Evolutionary conservation across 805 yeast genomes (phyloP).

Genomic region (Barnettozyma sucrosica): DNA sequence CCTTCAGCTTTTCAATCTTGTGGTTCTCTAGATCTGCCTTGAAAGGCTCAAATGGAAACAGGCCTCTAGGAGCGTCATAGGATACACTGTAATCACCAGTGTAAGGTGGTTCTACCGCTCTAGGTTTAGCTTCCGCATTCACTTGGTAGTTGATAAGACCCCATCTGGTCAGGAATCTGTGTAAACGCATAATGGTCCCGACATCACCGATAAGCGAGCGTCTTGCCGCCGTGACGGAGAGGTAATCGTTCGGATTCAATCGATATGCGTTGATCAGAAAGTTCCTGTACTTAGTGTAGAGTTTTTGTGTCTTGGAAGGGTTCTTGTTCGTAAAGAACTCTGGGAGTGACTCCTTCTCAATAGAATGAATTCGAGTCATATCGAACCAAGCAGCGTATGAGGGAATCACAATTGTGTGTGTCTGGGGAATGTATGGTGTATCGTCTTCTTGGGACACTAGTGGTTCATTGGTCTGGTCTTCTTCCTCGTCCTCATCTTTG

Average conservation of each 20-base stretch:
- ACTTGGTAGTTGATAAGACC: conserved; percentile 92
- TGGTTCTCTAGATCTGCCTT: conserved; percentile 49
- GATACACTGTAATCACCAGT: conserved; percentile 73
- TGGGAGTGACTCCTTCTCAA: conserved; percentile 80
- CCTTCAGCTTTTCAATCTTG: conserved; percentile 39
- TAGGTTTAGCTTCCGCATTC: conserved; percentile 68
- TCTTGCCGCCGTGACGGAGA: conserved; percentile 86
- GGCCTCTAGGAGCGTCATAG: conserved; percentile 86
- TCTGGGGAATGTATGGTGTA: conserved; percentile 42
- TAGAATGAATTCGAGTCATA: conserved; percentile 61
- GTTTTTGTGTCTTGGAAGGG: conserved; percentile 72
- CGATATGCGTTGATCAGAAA: conserved; percentile 87
- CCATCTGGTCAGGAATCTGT: conserved; percentile 82
- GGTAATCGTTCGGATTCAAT: conserved; percentile 81
- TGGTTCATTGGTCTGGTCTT: conserved; percentile 1
- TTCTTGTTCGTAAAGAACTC: conserved; percentile 77
- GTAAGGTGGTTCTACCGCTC: conserved; percentile 62
- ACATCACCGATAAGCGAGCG: conserved; percentile 90
- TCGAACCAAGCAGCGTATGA: conserved; percentile 87
- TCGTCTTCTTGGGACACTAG: conserved; percentile 11
- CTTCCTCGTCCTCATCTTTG: conserved; percentile 13
- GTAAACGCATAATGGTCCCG: conserved; percentile 79
- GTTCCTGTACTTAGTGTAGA: conserved; percentile 77
- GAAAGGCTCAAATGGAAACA: conserved; percentile 85
- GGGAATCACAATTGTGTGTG: conserved; percentile 81